Evolutionary conservation across 129 eudicot genomes (phyloP).

Genomic region (Logfia minima): DNA sequence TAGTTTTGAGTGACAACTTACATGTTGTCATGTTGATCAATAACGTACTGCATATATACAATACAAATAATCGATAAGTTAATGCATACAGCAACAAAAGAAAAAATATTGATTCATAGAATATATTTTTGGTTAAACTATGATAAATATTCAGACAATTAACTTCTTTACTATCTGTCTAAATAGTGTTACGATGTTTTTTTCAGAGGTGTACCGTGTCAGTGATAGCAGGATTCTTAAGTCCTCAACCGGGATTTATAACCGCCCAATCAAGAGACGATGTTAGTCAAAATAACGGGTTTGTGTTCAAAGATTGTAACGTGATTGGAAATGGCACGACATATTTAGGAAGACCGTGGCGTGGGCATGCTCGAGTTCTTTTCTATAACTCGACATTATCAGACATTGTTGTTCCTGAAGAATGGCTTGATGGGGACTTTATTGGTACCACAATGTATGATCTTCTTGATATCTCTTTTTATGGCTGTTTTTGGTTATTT

Average conservation of each 20-base stretch:
- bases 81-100: background rate
- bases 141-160: background rate
- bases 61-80: background rate
- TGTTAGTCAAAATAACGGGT: slow-evolving; percentile 43
- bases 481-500: background rate
- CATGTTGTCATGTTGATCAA: background rate
- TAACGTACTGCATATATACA: too few relatives aligned
- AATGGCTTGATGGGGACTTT: slow-evolving; percentile 50
- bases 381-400: slow-evolving; percentile 46
- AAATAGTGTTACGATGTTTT: background rate
- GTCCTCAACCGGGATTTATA: slow-evolving; percentile 53
- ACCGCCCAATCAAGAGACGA: slow-evolving; percentile 65
- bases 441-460: slow-evolving; percentile 32
- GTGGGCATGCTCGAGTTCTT: slow-evolving; percentile 62
- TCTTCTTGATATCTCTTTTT: too few relatives aligned
- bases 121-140: background rate
- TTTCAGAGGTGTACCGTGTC: slow-evolving; percentile 51
- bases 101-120: background rate
- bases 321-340: slow-evolving; percentile 53
- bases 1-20: background rate
- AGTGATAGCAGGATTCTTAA: slow-evolving; percentile 40
- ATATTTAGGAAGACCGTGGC: slow-evolving; percentile 77
- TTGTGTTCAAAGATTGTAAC: slow-evolving; percentile 60
- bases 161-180: background rate
- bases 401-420: slow-evolving; percentile 52